A percentile compares a stretch with the other conserved stretches of the same genome.
These are phyloP conservation scores for Calonectria montana DNA, from an alignment of 2,329 filamentous ascomycete genomes.

Conservation along the genomic window DNA sequence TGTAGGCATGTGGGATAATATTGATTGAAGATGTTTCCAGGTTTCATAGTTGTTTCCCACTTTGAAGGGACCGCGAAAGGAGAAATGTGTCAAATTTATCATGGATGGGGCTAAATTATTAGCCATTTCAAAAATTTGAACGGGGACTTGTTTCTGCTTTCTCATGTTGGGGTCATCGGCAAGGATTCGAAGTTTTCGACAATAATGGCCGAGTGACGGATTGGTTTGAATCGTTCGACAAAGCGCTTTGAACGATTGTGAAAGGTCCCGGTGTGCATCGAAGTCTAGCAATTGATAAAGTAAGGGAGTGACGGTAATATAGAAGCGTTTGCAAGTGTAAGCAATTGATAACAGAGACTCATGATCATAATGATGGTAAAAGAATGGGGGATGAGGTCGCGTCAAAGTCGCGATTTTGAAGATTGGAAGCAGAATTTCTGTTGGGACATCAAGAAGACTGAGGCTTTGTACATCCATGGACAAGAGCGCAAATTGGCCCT, in stretches of 20 bases:
- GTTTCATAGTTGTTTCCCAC: not conserved
- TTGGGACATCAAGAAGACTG: not conserved
- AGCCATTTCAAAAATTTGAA: not conserved
- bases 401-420: not conserved
- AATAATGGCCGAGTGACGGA: not conserved
- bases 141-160: not conserved
- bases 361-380: not conserved
- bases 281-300: not conserved
- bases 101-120: not conserved
- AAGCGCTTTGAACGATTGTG: not conserved
- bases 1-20: not conserved
- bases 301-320: not conserved
- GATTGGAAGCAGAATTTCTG: not conserved
- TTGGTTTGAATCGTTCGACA: not conserved
- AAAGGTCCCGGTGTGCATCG: not conserved
- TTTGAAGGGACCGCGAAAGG: not conserved
- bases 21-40: not conserved
- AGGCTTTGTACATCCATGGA: not conserved
- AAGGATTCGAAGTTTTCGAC: not conserved
- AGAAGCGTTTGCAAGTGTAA: not conserved
- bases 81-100: not conserved
- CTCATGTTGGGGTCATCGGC: not conserved
- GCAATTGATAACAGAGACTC: not conserved
- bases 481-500: not conserved
- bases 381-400: not conserved